A percentile compares a stretch with the other conserved stretches of the same genome.
phyloP scores from a whole-genome alignment of 176 grass and related monocot species.

The Luzula sylvatica region DNA sequence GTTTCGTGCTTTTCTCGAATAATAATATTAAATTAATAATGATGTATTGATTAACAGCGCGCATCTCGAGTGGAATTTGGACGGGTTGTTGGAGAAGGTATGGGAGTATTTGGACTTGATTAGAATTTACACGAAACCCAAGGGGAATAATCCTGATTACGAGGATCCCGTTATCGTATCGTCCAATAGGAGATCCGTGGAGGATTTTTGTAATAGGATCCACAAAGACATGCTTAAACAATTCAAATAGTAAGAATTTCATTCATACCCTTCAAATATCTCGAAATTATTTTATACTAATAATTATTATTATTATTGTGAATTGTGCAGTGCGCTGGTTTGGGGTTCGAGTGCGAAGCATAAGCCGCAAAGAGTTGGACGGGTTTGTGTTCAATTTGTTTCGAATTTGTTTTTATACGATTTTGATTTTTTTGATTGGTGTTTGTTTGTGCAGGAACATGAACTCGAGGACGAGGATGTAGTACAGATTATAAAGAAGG shows the following conservation, averaged over 20 bases:
- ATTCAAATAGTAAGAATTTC: constrained; percentile 78
- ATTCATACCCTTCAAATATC: no score
- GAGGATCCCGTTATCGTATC: constrained; percentile 92
- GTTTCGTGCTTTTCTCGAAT: constrained; percentile 3
- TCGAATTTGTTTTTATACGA: not conserved
- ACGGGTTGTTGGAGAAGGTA: constrained; percentile 72
- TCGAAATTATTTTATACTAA: no score
- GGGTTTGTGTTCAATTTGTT: constrained; percentile 32
- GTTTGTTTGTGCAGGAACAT: constrained; percentile 42
- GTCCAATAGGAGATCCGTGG: constrained; percentile 69
- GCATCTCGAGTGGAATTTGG: constrained; percentile 89
- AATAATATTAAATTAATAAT: no score
- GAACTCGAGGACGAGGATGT: constrained; percentile 98
- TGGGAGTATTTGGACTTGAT: constrained; percentile 97
- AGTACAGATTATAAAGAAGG: constrained; percentile 94
- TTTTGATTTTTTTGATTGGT: not conserved
- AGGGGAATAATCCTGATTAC: constrained; percentile 88
- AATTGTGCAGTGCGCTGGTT: constrained; percentile 58
- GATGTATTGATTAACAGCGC: no score
- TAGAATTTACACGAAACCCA: constrained; percentile 92
- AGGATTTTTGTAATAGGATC: constrained; percentile 84
- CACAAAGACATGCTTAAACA: constrained; percentile 97
- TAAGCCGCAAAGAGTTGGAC: constrained; percentile 95
- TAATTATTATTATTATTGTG: no score
- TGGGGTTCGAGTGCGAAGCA: constrained; percentile 98